Evolutionary conservation across 2,329 filamentous ascomycete genomes (phyloP).

Genomic region (Epichloe aotearoae): DNA sequence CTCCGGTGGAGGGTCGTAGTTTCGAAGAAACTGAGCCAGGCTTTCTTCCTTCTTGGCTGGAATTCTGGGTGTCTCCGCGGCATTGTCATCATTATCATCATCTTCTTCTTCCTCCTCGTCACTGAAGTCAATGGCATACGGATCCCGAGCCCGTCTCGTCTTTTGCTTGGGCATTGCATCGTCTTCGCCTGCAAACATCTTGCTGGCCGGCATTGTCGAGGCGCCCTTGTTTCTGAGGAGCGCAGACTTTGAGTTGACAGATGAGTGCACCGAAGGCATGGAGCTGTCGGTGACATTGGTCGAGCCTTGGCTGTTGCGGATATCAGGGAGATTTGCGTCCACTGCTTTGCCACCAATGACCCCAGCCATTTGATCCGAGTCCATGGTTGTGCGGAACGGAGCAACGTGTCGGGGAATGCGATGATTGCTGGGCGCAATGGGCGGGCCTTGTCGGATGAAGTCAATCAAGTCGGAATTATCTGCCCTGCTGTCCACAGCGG

Average conservation of each 20-base stretch:
- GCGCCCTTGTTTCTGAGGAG: constrained; percentile 36
- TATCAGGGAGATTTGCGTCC: constrained; percentile 42
- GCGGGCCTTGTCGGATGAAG: constrained; percentile 82
- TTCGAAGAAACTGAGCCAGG: constrained; percentile 60
- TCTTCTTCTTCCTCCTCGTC: constrained; percentile 38
- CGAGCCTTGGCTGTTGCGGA: constrained; percentile 43
- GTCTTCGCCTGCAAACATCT: constrained; percentile 35
- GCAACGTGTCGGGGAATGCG: constrained; percentile 69
- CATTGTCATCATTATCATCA: constrained; percentile 35
- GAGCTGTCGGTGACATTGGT: constrained; percentile 45
- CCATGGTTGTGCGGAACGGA: constrained; percentile 73
- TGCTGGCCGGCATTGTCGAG: constrained; percentile 15
- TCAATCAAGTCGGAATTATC: constrained; percentile 84
- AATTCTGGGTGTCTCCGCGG: constrained; percentile 24
- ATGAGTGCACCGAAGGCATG: constrained; percentile 44
- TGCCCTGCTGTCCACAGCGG: constrained; percentile 45
- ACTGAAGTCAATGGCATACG: constrained; percentile 81
- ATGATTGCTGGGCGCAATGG: constrained; percentile 43
- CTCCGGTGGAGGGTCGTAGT: constrained; percentile 50
- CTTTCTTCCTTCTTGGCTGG: constrained; percentile 46
- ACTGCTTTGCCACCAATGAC: constrained; percentile 42
- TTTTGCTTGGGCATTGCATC: constrained; percentile 56
- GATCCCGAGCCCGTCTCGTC: constrained; percentile 67
- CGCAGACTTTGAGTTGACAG: constrained; percentile 62
- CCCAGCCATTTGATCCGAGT: constrained; percentile 61